Evolutionary conservation across 805 yeast genomes (phyloP), one percentile per base, ranked within the genome.

Genomic region (Lachancea nothofagi): DNA sequence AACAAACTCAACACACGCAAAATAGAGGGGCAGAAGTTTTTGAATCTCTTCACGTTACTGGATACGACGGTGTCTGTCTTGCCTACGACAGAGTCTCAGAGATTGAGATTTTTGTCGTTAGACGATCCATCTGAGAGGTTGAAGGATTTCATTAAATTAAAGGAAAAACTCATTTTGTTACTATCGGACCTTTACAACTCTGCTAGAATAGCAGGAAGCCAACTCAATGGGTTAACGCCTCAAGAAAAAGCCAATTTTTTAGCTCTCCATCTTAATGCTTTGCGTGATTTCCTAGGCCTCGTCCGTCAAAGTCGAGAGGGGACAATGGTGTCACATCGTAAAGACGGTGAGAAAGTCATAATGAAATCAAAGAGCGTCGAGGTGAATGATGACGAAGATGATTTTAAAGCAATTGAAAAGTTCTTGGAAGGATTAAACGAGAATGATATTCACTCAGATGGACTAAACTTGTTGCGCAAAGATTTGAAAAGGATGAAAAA

Each of bases 401-500:
- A 66, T 12, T 55, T 68, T 39, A 53, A 50, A 5, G 46, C 53
- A 6, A 47, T 71, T 13, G 57, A 55, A 32, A 49, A 51, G 3
- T 67, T 59, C 28, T 40, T 62, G n/a, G 42, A 45, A 5, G 50
- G 52, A 6, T 26, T 59, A n/a, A 51, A 55, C 2, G 35, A 41
- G 12, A 48, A 51, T 15, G 42, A 41, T 2, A 61, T 72, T 8
- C 48, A 67, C 14, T 58, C 57, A 14, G 77, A 72, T 48, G 76
- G 74, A 7, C 57, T 57, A 22, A 62, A 63, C 36, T 44, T 70
- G 20, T 40, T 73, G 1, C 37, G 41, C 8, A 71, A 70, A 42
- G 88, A 80, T 49, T 78, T 61, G 53, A 74, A 72, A 46, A 59
- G 85, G 20, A 64, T 80, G 41, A 67, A 66, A 40, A 67, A 71